Evolutionary conservation across 1,284 basidiomycete species (phyloP).

Genomic region (Irpex rosettiformis): DNA sequence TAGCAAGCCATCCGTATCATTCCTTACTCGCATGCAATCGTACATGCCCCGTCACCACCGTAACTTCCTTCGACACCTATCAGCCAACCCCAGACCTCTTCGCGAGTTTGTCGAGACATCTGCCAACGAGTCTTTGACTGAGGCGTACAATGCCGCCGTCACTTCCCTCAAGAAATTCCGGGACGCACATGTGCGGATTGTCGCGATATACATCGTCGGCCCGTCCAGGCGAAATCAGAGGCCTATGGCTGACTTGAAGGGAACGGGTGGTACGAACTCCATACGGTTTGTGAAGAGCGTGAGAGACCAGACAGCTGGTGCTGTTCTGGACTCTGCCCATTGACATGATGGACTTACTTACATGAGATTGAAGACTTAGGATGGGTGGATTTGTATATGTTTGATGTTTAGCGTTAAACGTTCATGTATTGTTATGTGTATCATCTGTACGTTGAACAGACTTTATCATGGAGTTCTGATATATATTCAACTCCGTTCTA

Average conservation of each 20-base stretch:
- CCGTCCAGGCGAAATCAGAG: conserved; percentile 44
- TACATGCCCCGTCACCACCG: conserved; percentile 95
- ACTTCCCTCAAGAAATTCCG: conserved; percentile 76
- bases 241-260: conserved; percentile 42
- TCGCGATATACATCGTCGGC: conserved; percentile 79
- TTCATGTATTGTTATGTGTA: background rate
- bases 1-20: conserved; percentile 35
- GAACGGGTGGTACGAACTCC: conserved; percentile 86
- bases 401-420: too few relatives aligned
- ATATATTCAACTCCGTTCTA: background rate
- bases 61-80: conserved; percentile 81
- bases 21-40: conserved; percentile 77
- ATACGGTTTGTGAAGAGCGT: conserved; percentile 81
- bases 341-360: background rate
- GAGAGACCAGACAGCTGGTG: conserved; percentile 66
- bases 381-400: background rate
- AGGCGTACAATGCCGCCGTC: conserved; percentile 76
- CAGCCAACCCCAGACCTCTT: conserved; percentile 54
- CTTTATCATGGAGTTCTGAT: background rate
- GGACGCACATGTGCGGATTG: conserved; percentile 87
- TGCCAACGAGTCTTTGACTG: conserved; percentile 35
- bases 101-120: conserved; percentile 45
- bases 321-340: conserved; percentile 17
- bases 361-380: background rate
- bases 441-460: background rate